phyloP scores from a whole-genome alignment of 2,329 filamentous ascomycete genomes.

The Plenodomus biglobosus region DNA sequence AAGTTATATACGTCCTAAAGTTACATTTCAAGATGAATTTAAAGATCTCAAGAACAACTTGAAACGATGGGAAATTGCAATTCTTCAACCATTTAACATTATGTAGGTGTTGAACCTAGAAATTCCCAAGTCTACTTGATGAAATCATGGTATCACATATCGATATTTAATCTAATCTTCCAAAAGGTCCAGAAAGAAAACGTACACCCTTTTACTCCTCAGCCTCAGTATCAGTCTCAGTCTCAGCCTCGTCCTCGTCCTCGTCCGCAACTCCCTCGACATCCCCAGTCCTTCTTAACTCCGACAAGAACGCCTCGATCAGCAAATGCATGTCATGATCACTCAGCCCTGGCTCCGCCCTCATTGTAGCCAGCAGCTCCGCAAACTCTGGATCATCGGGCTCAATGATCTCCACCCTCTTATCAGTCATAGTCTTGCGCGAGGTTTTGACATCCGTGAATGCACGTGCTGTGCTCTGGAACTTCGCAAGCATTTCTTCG shows the following conservation, averaged over 20 bases:
- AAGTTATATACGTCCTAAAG: too few species aligned
- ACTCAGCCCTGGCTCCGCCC: neutral
- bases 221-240: too few species aligned
- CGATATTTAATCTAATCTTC: too few species aligned
- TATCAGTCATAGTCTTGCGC: slow-evolving; percentile 11
- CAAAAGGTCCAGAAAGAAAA: too few species aligned
- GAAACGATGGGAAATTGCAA: too few species aligned
- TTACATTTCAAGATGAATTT: too few species aligned
- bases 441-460: slow-evolving; percentile 26
- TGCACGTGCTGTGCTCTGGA: slow-evolving; percentile 37
- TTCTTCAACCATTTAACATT: too few species aligned
- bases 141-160: too few species aligned
- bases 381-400: slow-evolving; percentile 23
- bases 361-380: slow-evolving; percentile 19
- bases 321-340: neutral
- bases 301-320: neutral
- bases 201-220: neutral
- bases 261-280: neutral
- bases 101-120: too few species aligned
- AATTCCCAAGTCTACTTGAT: too few species aligned
- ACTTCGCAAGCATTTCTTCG: slow-evolving; percentile 74
- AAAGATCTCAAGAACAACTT: too few species aligned
- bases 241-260: neutral
- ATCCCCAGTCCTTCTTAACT: neutral
- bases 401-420: slow-evolving; percentile 20